A percentile compares a stretch with the other conserved stretches of the same genome.
Conservation (phyloP, 164 flowering plant genomes). For the Vitis rupestris region DNA sequence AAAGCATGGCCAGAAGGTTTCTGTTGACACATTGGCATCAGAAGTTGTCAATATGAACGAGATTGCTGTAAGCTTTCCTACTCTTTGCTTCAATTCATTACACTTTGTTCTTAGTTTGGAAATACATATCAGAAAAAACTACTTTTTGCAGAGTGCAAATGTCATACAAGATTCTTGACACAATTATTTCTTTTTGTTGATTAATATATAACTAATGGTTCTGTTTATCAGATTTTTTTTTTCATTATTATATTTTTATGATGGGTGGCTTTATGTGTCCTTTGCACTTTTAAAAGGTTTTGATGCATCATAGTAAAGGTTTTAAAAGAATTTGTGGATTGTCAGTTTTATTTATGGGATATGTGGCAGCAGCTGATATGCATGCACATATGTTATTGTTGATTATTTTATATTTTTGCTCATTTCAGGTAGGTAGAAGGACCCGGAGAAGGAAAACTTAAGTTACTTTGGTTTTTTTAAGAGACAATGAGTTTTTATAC, state of each 20-base stretch:
- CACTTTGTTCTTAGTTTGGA: no score
- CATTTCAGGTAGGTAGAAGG: constrained; percentile 38
- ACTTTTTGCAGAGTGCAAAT: no score
- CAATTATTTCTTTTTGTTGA: no score
- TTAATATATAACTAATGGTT: no score
- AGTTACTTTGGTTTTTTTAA: neutral
- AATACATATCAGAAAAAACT: neutral
- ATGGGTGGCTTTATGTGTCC: no score
- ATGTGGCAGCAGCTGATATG: neutral
- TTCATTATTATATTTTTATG: no score
- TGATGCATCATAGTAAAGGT: no score
- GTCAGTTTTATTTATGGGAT: neutral
- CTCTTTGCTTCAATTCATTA: neutral
- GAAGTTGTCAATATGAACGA: constrained; percentile 33
- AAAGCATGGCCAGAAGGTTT: constrained; percentile 22
- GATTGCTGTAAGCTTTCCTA: constrained; percentile 30
- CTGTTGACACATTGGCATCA: constrained; percentile 25
- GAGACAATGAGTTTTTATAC: no score
- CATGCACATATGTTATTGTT: neutral
- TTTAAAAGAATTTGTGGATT: no score
- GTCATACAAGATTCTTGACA: no score
- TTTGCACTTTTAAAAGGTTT: no score
- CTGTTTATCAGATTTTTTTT: no score
- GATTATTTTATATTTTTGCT: neutral
- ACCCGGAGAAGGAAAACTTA: constrained; percentile 32